Evolutionary conservation across 306 rosid species (phyloP).

Genomic region (Sesbania bispinosa): DNA sequence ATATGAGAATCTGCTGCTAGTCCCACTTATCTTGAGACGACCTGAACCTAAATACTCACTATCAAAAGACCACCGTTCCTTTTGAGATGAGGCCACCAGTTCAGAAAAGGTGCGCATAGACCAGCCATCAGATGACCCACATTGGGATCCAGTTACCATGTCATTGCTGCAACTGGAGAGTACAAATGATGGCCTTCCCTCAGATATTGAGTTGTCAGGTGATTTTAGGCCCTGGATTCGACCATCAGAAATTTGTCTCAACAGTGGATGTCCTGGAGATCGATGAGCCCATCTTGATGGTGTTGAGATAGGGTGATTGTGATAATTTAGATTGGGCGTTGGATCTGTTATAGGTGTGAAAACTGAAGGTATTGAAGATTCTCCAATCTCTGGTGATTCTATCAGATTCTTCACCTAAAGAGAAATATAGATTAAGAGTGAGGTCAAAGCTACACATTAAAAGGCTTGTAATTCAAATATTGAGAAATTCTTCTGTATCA

Average conservation of each 20-base stretch:
- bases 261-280: slow-evolving; percentile 69
- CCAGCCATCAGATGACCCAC: slow-evolving; percentile 90
- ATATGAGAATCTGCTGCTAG: slow-evolving; percentile 63
- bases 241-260: slow-evolving; percentile 71
- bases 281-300: slow-evolving; percentile 66
- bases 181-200: slow-evolving; percentile 66
- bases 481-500: not conserved
- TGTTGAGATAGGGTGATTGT: slow-evolving; percentile 44
- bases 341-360: slow-evolving; percentile 41
- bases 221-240: slow-evolving; percentile 66
- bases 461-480: slow-evolving; percentile 11
- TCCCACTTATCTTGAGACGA: slow-evolving; percentile 54
- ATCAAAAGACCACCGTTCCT: slow-evolving; percentile 87
- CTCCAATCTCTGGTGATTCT: slow-evolving; percentile 54
- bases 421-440: slow-evolving; percentile 9
- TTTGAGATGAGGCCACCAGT: slow-evolving; percentile 76
- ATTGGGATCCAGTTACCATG: slow-evolving; percentile 63
- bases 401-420: slow-evolving; percentile 51
- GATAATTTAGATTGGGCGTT: slow-evolving; percentile 34
- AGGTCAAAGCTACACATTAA: not conserved
- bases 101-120: slow-evolving; percentile 87
- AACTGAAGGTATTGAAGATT: slow-evolving; percentile 47
- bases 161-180: slow-evolving; percentile 76
- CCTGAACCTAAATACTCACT: slow-evolving; percentile 63
- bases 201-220: slow-evolving; percentile 69